A percentile compares a stretch with the other conserved stretches of the same genome.
phyloP scores from a whole-genome alignment of 345 rosid species.

The Firmiana major region DNA sequence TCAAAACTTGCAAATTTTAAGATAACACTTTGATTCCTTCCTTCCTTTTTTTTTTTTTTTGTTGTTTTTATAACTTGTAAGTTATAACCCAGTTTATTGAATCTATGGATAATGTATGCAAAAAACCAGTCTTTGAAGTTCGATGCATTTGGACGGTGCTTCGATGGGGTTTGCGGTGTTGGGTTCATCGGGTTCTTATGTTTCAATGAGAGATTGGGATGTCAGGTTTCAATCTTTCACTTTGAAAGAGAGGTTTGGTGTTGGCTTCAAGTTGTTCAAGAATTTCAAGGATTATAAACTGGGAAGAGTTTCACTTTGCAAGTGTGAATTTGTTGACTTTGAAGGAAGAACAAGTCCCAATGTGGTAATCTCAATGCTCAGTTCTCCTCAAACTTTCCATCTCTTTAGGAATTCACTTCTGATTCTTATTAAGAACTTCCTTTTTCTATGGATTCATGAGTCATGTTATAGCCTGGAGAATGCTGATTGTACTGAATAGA shows the following conservation, averaged over 20 bases:
- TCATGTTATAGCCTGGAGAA: too few species aligned
- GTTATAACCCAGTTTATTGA: too few species aligned
- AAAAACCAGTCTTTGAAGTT: background rate
- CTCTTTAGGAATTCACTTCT: too few species aligned
- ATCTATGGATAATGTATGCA: background rate
- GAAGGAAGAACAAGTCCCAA: conserved; percentile 73
- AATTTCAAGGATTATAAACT: conserved; percentile 15
- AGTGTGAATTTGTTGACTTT: conserved; percentile 36
- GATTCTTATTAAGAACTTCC: background rate
- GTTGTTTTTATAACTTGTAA: too few species aligned
- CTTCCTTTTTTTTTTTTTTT: background rate
- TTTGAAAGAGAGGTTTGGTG: conserved; percentile 22
- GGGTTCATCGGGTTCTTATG: conserved; percentile 35
- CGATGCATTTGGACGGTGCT: conserved; percentile 4
- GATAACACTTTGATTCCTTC: background rate
- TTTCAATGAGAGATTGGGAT: conserved; percentile 19
- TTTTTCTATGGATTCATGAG: background rate
- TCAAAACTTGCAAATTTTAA: too few species aligned
- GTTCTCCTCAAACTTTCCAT: too few species aligned
- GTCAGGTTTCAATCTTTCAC: conserved; percentile 29
- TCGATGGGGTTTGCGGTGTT: conserved; percentile 44
- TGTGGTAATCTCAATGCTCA: conserved; percentile 47
- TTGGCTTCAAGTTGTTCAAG: conserved; percentile 16
- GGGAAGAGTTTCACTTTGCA: conserved; percentile 33
- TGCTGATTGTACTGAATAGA: too few species aligned